phyloP scores from a whole-genome alignment of 208 protist species.

The Leishmania gerbilli region DNA sequence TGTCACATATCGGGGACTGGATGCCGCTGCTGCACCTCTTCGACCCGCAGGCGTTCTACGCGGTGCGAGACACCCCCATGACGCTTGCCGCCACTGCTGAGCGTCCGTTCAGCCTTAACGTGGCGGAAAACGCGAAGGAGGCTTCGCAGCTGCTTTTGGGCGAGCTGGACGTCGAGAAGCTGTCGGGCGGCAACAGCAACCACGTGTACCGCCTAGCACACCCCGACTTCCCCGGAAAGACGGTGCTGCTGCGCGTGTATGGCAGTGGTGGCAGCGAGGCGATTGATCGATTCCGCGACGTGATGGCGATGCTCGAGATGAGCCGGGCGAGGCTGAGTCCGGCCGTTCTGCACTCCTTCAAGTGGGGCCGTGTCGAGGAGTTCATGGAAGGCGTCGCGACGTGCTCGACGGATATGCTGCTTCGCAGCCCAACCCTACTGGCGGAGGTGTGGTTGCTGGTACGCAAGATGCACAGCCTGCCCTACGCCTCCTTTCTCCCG shows the following conservation, averaged over 20 bases:
- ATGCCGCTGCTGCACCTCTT: constrained; percentile 86
- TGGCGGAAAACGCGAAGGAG: constrained; percentile 37
- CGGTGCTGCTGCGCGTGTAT: constrained; percentile 78
- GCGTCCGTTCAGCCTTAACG: constrained; percentile 33
- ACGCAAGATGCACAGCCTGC: constrained; percentile 61
- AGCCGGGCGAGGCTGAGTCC: constrained; percentile 69
- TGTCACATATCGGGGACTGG: constrained; percentile 75
- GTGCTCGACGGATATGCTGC: constrained; percentile 81
- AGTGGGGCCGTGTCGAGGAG: constrained; percentile 87
- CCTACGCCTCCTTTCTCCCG: constrained; percentile 57
- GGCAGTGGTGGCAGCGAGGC: constrained; percentile 68
- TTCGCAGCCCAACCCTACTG: constrained; percentile 54
- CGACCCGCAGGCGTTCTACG: constrained; percentile 71
- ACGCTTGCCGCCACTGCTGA: constrained; percentile 24
- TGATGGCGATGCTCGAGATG: constrained; percentile 76
- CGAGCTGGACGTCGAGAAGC: constrained; percentile 74
- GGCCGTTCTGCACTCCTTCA: constrained; percentile 76
- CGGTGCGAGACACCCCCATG: constrained; percentile 18
- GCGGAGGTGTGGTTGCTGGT: constrained; percentile 57
- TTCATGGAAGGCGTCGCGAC: constrained; percentile 77
- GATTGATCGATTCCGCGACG: constrained; percentile 80
- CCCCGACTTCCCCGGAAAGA: constrained; percentile 55
- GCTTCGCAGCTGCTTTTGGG: constrained; percentile 56
- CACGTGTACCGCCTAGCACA: constrained; percentile 80
- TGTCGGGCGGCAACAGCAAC: constrained; percentile 87